A percentile compares a stretch with the other conserved stretches of the same genome.
Conservation (phyloP, 805 yeast species). For the Candida krabiensis region DNA sequence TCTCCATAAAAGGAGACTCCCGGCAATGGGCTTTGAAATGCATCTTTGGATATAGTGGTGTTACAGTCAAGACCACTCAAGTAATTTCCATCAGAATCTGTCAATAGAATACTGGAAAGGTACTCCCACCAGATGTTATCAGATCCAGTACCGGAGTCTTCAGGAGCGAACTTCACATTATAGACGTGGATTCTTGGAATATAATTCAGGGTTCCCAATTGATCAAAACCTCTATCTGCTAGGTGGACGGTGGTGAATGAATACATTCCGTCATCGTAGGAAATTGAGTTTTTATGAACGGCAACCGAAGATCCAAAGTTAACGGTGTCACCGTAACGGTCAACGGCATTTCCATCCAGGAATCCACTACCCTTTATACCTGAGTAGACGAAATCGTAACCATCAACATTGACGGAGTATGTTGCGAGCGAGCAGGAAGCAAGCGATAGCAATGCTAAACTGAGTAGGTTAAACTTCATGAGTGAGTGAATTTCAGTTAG, state of each 20-base stretch:
- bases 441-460: constrained; percentile 10
- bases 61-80: constrained; percentile 34
- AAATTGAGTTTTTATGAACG: constrained; percentile 25
- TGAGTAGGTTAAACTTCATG: constrained; percentile 1
- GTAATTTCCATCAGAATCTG: constrained; percentile 30
- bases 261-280: constrained; percentile 24
- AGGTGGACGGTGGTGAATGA: constrained; percentile 28
- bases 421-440: constrained; percentile 12
- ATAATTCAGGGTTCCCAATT: constrained; percentile 31
- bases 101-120: constrained; percentile 29
- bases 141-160: constrained; percentile 15
- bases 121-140: constrained; percentile 28
- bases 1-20: constrained; percentile 31
- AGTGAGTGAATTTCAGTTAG: not conserved
- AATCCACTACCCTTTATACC: constrained; percentile 33
- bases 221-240: constrained; percentile 36
- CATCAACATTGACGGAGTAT: constrained; percentile 23
- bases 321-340: constrained; percentile 31
- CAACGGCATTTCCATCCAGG: constrained; percentile 26
- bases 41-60: constrained; percentile 24
- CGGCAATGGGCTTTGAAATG: constrained; percentile 27
- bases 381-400: constrained; percentile 22
- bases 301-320: constrained; percentile 34
- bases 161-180: constrained; percentile 26
- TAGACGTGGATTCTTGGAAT: constrained; percentile 28